Base-by-base conservation (phyloP, 2,329 filamentous ascomycete genomes). In the Ceratocystis eucalypticola region DNA sequence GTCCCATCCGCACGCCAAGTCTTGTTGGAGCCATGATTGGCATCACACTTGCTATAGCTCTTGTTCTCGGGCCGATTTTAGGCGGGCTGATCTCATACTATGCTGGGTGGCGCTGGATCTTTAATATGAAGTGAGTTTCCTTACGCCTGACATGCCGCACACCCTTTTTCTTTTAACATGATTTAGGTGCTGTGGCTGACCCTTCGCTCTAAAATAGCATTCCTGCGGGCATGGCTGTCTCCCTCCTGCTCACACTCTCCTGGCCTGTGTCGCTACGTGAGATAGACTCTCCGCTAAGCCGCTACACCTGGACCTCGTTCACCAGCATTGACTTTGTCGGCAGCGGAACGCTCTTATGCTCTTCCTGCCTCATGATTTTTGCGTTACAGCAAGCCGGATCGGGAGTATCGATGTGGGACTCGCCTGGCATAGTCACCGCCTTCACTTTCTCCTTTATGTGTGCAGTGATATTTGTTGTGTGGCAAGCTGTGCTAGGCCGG, bases 51-150 rank as follows among this genome's bases (percentile, higher is more conserved):
- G 81, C 82, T 1, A 74, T 82, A 12, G 80, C 83, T 0, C 84
- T 84, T 69, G 78, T 86, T 2, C 75, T 86, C 0, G 84, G 84
- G 0, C 82, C 84, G 0, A 72, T 86, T 1, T 73, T 86, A 2
- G 84, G 83, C 3, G 84, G 83, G 1, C 74, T 78, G 2, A 80
- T 86, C 25, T 79, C 81, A 0, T 76, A 80, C n/a, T 73, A 77
- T 1, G 77, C 78, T 20, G 77, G 76, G 55, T 86, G 84, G 84
- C 76, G 80, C 63, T 84, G 82, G 76, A 77, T 86, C 48, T 86
- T 86, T 72, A 81, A 82, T 72, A 80, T 85, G 72, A 86, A 86
- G 82, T 84, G 73, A 59, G 78, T 70, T 7, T 10, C 37, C 37
- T 12, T 1, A 12, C 25, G 8, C 5, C 30, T 28, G 5, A 5